Evolutionary conservation across 768 basidiomycete genomes (phyloP).

Genomic region (Mycena albidolilacea): DNA sequence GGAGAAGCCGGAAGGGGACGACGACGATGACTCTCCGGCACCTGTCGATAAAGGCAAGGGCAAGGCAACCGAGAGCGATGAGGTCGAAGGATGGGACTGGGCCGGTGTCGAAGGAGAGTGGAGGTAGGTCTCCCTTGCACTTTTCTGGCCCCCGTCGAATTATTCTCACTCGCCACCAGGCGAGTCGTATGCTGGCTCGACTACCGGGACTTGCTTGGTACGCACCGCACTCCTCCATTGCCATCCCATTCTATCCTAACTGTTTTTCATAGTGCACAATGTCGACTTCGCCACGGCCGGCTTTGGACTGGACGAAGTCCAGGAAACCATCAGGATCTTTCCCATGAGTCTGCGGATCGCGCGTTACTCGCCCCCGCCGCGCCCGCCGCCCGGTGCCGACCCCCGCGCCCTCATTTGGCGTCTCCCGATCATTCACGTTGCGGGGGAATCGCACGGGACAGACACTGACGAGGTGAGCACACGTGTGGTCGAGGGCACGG

Average conservation of each 20-base stretch:
- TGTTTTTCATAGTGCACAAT: conserved; percentile 53
- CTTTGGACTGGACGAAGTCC: conserved; percentile 43
- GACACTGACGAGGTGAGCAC: conserved; percentile 49
- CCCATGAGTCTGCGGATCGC: conserved; percentile 63
- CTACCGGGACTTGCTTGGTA: conserved; percentile 68
- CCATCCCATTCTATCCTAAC: background rate
- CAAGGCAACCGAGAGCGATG: conserved; percentile 38
- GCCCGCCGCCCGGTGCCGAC: conserved; percentile 43
- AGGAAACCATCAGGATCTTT: conserved; percentile 68
- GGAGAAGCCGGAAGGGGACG: conserved; percentile 19
- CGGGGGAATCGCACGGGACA: conserved; percentile 60
- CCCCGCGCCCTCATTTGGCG: conserved; percentile 47
- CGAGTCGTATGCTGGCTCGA: conserved; percentile 74
- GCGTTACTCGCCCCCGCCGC: conserved; percentile 52
- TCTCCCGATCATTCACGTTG: conserved; percentile 67
- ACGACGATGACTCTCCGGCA: conserved; percentile 25
- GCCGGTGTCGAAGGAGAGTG: conserved; percentile 69
- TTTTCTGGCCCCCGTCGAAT: background rate
- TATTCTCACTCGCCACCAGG: conserved; percentile 45
- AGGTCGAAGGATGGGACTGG: conserved; percentile 69
- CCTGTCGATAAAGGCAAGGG: conserved; percentile 41
- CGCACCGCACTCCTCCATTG: conserved; percentile 40
- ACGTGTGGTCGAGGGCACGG: conserved; percentile 59
- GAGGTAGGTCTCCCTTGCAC: conserved; percentile 55
- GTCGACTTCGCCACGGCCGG: conserved; percentile 40